Percentiles rank a stretch among this genome's conserved stretches.
Conservation (phyloP, 768 basidiomycete species). For the Serendipita vermifera region DNA sequence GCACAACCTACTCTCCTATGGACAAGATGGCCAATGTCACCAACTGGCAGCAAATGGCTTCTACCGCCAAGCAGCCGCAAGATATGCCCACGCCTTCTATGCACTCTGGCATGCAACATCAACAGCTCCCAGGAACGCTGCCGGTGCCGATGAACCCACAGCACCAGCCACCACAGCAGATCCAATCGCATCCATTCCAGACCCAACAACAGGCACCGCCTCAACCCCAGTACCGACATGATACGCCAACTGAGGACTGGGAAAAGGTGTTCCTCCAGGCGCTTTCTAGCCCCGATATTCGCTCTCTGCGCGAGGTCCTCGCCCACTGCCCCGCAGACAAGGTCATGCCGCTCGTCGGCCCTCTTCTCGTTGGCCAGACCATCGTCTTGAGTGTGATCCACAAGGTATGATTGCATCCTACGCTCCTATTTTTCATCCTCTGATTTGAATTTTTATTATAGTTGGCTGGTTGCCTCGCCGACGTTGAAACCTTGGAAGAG, state of each 20-base stretch:
- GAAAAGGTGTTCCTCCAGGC: neutral
- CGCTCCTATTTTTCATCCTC: neutral
- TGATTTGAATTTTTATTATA: neutral
- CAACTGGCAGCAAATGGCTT: conserved; percentile 18
- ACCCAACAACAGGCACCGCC: too few species aligned
- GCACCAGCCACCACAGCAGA: conserved; percentile 23
- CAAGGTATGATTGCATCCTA: too few species aligned
- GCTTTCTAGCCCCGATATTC: neutral
- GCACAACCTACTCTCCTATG: conserved; percentile 15
- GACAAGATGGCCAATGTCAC: conserved; percentile 14
- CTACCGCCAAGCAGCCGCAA: conserved; percentile 22
- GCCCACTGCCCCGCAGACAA: neutral
- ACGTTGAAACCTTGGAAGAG: neutral
- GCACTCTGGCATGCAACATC: conserved; percentile 31
- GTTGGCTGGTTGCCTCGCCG: neutral
- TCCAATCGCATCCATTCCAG: conserved; percentile 23
- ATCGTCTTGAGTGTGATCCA: conserved; percentile 4
- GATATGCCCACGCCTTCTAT: conserved; percentile 22
- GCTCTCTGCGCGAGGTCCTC: neutral
- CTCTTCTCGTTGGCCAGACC: neutral
- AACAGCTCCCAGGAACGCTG: conserved; percentile 15
- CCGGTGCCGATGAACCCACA: conserved; percentile 19
- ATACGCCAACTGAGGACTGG: neutral
- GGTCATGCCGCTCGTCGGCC: conserved; percentile 6
- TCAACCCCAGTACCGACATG: neutral